Evolutionary conservation across 1,284 basidiomycete genomes (phyloP).

Genomic region (Melampsora americana): DNA sequence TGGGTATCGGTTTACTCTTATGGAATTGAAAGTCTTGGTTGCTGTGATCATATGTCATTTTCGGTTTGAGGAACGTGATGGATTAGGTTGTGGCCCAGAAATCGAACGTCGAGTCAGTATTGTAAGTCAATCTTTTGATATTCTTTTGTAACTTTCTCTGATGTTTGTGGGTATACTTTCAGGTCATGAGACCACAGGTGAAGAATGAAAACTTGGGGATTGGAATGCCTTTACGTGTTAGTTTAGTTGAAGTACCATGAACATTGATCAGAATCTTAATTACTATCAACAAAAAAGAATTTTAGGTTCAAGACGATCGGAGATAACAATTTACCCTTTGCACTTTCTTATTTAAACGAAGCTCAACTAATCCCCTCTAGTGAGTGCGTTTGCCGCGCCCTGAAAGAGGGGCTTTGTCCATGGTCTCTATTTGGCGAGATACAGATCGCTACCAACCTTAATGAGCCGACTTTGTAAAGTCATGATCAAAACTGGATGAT

Average conservation of each 20-base stretch:
- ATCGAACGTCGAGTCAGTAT: background rate
- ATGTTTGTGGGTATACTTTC: background rate
- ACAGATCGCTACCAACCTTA: no score
- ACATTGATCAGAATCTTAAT: no score
- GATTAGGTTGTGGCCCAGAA: constrained; percentile 1
- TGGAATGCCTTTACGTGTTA: background rate
- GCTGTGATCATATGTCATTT: background rate
- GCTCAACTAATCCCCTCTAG: no score
- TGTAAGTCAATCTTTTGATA: background rate
- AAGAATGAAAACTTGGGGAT: background rate
- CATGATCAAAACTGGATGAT: no score
- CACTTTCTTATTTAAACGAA: no score
- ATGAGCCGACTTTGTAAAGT: no score
- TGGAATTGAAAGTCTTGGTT: constrained; percentile 53
- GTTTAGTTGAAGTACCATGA: background rate
- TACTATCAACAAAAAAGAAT: no score
- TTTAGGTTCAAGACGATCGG: no score
- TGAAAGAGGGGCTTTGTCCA: no score
- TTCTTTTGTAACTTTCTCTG: background rate
- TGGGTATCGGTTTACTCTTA: constrained; percentile 56
- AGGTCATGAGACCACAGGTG: background rate
- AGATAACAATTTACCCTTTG: no score
- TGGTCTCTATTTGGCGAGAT: no score
- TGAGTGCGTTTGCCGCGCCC: no score
- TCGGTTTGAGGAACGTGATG: constrained; percentile 14